Evolutionary conservation across 2,329 filamentous ascomycete species (phyloP).

Genomic region (Talaromyces sp.): DNA sequence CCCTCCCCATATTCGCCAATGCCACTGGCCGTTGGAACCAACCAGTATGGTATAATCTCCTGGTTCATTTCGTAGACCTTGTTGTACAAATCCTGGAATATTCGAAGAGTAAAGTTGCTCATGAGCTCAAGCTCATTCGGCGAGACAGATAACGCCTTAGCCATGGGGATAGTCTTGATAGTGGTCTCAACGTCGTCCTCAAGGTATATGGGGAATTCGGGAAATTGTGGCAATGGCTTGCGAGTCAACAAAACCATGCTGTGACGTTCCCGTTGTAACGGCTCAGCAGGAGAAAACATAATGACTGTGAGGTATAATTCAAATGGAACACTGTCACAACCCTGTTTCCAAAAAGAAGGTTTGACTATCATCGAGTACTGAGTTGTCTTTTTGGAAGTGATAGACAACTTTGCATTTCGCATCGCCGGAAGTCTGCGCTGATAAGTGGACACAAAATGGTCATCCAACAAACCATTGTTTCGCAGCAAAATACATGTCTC

Average conservation of each 20-base stretch:
- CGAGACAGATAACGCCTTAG: slow-evolving; percentile 30
- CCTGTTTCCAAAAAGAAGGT: slow-evolving; percentile 67
- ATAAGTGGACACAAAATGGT: slow-evolving; percentile 71
- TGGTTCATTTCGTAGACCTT: slow-evolving; percentile 70
- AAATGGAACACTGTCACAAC: slow-evolving; percentile 47
- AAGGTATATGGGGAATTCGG: slow-evolving; percentile 70
- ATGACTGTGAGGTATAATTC: slow-evolving; percentile 64
- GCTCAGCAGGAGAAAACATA: slow-evolving; percentile 55
- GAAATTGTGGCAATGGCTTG: slow-evolving; percentile 61
- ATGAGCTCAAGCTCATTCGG: slow-evolving; percentile 55
- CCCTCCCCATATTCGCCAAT: slow-evolving; percentile 8
- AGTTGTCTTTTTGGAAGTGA: slow-evolving; percentile 73
- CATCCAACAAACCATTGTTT: slow-evolving; percentile 66
- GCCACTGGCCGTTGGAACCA: slow-evolving; percentile 59
- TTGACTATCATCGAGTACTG: slow-evolving; percentile 78
- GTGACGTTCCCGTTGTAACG: slow-evolving; percentile 59
- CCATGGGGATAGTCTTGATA: slow-evolving; percentile 53
- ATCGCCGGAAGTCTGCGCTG: slow-evolving; percentile 71
- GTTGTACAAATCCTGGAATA: slow-evolving; percentile 85
- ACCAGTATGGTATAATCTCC: slow-evolving; percentile 74
- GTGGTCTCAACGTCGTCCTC: slow-evolving; percentile 61
- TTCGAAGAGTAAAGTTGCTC: slow-evolving; percentile 68
- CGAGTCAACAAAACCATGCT: slow-evolving; percentile 72
- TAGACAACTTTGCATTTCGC: slow-evolving; percentile 81
- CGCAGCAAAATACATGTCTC: slow-evolving; percentile 72